phyloP scores from a whole-genome alignment of 495 filamentous ascomycete species.

The Xylaria castorea region DNA sequence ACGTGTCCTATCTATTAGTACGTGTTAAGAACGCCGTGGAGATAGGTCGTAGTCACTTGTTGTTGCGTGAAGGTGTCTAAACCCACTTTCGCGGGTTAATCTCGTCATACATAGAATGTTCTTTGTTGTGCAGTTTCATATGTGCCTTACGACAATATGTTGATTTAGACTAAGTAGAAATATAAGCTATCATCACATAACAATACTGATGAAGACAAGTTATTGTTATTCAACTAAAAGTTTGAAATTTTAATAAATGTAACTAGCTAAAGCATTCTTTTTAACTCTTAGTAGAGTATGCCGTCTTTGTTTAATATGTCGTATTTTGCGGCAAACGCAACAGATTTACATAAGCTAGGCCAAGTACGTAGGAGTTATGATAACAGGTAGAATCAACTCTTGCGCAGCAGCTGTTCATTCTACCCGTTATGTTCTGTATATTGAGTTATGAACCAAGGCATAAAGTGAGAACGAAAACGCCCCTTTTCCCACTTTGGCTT shows the following conservation, averaged over 20 bases:
- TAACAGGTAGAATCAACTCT: background rate
- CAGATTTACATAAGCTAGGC: background rate
- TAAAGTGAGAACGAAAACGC: too few species aligned
- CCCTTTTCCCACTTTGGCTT: too few species aligned
- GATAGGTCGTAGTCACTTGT: too few species aligned
- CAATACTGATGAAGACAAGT: background rate
- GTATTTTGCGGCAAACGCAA: background rate
- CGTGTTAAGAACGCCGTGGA: too few species aligned
- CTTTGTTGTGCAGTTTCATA: too few species aligned
- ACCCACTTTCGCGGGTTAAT: too few species aligned
- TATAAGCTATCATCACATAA: background rate
- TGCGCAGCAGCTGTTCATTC: too few species aligned
- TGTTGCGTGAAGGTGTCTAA: too few species aligned
- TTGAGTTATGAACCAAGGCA: background rate
- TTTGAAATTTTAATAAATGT: background rate
- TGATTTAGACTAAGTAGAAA: too few species aligned
- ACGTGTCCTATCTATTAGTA: background rate
- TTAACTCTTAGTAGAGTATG: background rate
- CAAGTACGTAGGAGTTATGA: background rate
- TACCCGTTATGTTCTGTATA: background rate
- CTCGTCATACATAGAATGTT: too few species aligned
- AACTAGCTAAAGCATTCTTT: background rate
- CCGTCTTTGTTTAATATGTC: background rate
- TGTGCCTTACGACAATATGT: too few species aligned
- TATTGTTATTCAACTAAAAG: background rate